Evolutionary conservation across 306 rosid genomes (phyloP), one percentile per base, ranked within the genome.

Genomic region (Gastrolobium villosum): DNA sequence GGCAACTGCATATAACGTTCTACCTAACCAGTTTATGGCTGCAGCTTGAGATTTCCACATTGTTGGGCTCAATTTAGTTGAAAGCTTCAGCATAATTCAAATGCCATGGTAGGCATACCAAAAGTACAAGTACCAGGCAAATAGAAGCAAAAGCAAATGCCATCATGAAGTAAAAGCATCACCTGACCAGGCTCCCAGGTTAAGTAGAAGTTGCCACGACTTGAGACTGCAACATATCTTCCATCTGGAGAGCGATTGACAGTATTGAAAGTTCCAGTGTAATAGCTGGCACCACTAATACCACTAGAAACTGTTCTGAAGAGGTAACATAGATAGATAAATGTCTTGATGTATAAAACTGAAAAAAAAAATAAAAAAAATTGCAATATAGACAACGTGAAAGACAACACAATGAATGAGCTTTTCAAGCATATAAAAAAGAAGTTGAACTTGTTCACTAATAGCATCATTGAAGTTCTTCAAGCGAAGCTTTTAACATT

Each of bases 181-280:
- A 90, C 99, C 97, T 94, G 99, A 67, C 99, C 97, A 78, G 97
- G 99, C 84, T 94, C 95, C 99, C 99, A 94, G 64, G 99, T 92
- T 74, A 94, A 84, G 79, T 86, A 94, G 92, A 94, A 94, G 91
- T 94, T 94, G 48, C 99, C 99, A 44, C 97, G 97, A 86, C 97
- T 94, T 31, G 99, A 94, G 81, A 94, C 99, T 40, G 97, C 99
- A 55, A 94, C 99, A 83, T 94, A 94, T 20, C 85, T 87, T 53
- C 99, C 99, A 65, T 94, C 92, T 5, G 99, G 97, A 14, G 97
- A 94, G 81, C 97, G 97, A 65, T 89, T 92, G 55, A 92, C 99
- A 6, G 95, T 84, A 83, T 94, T 94, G 76, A 94, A 92, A 69
- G 99, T 94, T 75, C 97, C 99, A 4, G 97, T 92, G 78, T 94